These are phyloP conservation scores for Elaeis guineensis DNA, from an alignment of 176 grass and related monocot species.

Conservation along the genomic window DNA sequence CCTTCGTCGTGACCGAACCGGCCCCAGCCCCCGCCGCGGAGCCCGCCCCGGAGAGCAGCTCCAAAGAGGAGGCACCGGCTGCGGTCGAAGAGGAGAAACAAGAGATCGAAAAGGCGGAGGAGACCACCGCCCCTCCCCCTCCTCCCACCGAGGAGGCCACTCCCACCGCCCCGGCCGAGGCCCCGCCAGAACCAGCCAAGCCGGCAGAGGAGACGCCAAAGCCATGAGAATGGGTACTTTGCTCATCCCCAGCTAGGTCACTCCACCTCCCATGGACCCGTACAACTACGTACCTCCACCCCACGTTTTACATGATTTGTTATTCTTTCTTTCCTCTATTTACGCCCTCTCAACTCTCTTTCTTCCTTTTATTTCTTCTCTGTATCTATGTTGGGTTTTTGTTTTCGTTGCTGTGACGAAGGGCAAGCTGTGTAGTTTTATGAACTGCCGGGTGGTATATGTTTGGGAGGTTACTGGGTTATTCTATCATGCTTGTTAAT, in stretches of 20 bases:
- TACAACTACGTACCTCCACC: too few species aligned
- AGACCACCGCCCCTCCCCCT: not conserved
- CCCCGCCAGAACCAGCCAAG: constrained; percentile 25
- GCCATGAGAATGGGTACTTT: not conserved
- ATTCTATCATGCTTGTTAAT: not conserved
- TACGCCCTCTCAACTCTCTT: not conserved
- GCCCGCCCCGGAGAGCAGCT: constrained; percentile 19
- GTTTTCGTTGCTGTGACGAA: not conserved
- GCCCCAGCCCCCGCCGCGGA: constrained; percentile 29
- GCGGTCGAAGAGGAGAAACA: not conserved
- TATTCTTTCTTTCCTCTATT: too few species aligned
- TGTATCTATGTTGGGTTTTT: constrained; percentile 1
- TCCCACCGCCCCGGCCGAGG: constrained; percentile 3
- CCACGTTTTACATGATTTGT: too few species aligned
- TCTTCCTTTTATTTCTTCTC: not conserved
- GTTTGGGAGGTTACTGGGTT: not conserved
- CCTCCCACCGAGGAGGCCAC: constrained; percentile 8
- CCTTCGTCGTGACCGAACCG: constrained; percentile 65
- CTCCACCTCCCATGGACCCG: too few species aligned
- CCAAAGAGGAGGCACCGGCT: constrained; percentile 28
- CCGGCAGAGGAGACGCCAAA: constrained; percentile 13
- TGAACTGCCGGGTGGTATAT: not conserved
- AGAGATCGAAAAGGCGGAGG: constrained; percentile 37
- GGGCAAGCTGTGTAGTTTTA: not conserved
- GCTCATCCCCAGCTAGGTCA: too few species aligned